Evolutionary conservation across 805 yeast species (phyloP).

Genomic region (Kluyveromyces lactis): DNA sequence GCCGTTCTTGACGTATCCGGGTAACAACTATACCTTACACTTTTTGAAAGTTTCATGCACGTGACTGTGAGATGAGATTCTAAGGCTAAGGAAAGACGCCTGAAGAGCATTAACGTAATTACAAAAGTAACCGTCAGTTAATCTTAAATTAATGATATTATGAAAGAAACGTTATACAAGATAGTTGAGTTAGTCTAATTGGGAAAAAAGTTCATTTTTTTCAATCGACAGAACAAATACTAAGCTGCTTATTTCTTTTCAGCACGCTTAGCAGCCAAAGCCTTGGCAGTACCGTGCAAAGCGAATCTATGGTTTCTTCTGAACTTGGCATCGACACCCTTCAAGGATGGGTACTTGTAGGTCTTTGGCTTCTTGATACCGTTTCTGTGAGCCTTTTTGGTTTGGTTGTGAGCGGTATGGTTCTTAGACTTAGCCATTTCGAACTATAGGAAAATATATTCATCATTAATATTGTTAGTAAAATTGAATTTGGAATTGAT

Average conservation of each 20-base stretch:
- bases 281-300: constrained; percentile 94
- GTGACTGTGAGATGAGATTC: too few relatives aligned
- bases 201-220: too few relatives aligned
- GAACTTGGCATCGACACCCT: constrained; percentile 99
- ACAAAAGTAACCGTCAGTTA: constrained; percentile 1
- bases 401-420: constrained; percentile 99
- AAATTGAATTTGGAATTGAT: too few relatives aligned
- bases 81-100: too few relatives aligned
- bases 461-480: not conserved
- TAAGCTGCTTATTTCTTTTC: constrained; percentile 27
- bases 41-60: too few relatives aligned
- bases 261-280: constrained; percentile 73
- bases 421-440: constrained; percentile 98
- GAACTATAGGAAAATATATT: constrained; percentile 8
- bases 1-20: too few relatives aligned
- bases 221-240: too few relatives aligned
- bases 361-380: constrained; percentile 99
- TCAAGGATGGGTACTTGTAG: constrained; percentile 95
- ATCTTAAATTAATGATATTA: constrained; percentile 1
- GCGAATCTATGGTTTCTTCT: constrained; percentile 99
- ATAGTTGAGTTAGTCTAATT: not conserved
- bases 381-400: constrained; percentile 99
- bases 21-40: too few relatives aligned
- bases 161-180: constrained; percentile 3
- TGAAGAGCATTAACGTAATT: too few relatives aligned